phyloP scores from a whole-genome alignment of 2,329 filamentous ascomycete species.

The Dothistroma pini region DNA sequence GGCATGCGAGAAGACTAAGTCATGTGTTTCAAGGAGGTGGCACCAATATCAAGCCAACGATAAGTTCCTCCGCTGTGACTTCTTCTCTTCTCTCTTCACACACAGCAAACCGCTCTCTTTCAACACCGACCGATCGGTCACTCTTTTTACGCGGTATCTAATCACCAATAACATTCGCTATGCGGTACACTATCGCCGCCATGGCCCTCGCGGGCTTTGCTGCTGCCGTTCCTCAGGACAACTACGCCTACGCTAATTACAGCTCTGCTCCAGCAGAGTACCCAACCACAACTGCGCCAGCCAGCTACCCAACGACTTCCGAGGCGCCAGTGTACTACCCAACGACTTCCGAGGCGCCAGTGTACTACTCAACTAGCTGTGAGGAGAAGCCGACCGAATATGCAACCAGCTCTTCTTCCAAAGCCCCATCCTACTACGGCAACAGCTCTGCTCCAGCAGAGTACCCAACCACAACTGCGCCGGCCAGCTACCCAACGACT shows the following conservation, averaged over 20 bases:
- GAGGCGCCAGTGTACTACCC: background rate
- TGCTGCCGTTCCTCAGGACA: background rate
- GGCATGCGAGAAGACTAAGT: background rate
- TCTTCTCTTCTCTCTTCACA: background rate
- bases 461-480: background rate
- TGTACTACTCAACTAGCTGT: background rate
- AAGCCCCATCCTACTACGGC: too few species aligned
- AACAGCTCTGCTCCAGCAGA: background rate
- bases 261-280: background rate
- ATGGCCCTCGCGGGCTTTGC: conserved; percentile 3
- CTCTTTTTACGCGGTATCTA: background rate
- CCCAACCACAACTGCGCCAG: background rate
- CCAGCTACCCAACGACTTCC: background rate
- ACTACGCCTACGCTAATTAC: background rate
- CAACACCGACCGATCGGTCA: background rate
- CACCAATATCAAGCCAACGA: conserved; percentile 2
- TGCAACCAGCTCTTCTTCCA: too few species aligned
- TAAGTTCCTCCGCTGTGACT: background rate
- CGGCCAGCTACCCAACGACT: background rate
- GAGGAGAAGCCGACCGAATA: background rate
- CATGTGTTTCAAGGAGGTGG: conserved; percentile 1
- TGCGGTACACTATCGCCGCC: background rate
- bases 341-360: background rate
- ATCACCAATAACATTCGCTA: conserved; percentile 1
- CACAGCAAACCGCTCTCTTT: background rate